Percentiles rank a stretch among this genome's conserved stretches.
These are phyloP conservation scores for Fagopyrum esculentum DNA, from an alignment of 148 eudicot species.

Conservation along the genomic window DNA sequence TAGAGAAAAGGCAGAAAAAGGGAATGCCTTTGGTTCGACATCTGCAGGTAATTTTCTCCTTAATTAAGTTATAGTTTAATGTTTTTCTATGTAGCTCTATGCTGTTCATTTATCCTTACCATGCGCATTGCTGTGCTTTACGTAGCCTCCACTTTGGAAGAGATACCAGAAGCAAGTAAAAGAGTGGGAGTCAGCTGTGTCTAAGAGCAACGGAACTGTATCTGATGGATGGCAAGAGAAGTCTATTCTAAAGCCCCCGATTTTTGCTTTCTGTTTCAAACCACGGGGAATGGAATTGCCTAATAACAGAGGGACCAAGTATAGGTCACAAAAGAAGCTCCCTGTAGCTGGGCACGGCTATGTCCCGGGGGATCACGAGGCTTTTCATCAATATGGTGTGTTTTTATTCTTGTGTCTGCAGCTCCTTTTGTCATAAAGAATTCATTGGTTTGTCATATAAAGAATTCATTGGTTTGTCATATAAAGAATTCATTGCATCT, in stretches of 20 bases:
- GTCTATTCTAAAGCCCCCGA: constrained; percentile 66
- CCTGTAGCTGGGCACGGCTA: constrained; percentile 45
- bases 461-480: too few species aligned
- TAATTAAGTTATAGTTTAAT: not conserved
- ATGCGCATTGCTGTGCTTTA: constrained; percentile 16
- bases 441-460: not conserved
- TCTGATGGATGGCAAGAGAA: constrained; percentile 47
- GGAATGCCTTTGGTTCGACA: constrained; percentile 88
- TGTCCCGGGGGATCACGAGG: constrained; percentile 44
- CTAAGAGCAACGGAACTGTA: constrained; percentile 26
- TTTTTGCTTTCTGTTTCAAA: constrained; percentile 88
- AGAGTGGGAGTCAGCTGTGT: constrained; percentile 65
- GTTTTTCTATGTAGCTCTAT: not conserved
- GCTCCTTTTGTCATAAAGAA: not conserved
- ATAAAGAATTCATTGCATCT: not conserved
- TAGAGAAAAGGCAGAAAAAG: constrained; percentile 55
- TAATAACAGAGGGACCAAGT: constrained; percentile 67
- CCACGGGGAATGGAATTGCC: constrained; percentile 88
- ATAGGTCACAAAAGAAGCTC: constrained; percentile 68
- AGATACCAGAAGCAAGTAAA: constrained; percentile 70
- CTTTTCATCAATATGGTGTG: constrained; percentile 45
- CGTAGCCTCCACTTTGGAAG: constrained; percentile 91
- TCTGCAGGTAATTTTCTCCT: constrained; percentile 55
- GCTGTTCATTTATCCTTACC: not conserved
- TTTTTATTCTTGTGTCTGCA: constrained; percentile 10